A percentile compares a stretch with the other conserved stretches of the same genome.
These are phyloP conservation scores for Alternaria longipes DNA, from an alignment of 2,329 filamentous ascomycete species.

Conservation along the genomic window DNA sequence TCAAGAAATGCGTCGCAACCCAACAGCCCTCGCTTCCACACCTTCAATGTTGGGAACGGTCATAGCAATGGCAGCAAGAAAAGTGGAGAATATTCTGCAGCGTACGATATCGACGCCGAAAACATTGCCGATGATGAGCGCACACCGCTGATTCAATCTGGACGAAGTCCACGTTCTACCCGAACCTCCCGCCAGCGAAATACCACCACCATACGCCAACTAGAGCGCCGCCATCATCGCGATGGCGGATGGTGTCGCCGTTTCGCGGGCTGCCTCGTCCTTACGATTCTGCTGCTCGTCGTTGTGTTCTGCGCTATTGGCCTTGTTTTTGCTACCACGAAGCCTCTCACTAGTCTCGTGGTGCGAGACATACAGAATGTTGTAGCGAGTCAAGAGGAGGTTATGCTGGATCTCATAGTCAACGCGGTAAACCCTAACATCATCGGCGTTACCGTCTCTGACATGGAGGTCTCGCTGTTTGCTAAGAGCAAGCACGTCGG, in stretches of 20 bases:
- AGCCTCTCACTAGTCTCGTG: slow-evolving; percentile 81
- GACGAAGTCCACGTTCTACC: slow-evolving; percentile 65
- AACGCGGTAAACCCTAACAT: slow-evolving; percentile 92
- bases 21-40: slow-evolving; percentile 69
- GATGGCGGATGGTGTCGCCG: slow-evolving; percentile 69
- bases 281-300: slow-evolving; percentile 82
- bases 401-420: slow-evolving; percentile 92
- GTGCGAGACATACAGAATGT: slow-evolving; percentile 87
- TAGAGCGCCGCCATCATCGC: slow-evolving; percentile 72
- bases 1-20: slow-evolving; percentile 73
- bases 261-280: slow-evolving; percentile 85
- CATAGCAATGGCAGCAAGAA: slow-evolving; percentile 58
- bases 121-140: slow-evolving; percentile 85
- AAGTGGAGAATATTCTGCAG: slow-evolving; percentile 68
- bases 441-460: slow-evolving; percentile 83
- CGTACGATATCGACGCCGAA: slow-evolving; percentile 84
- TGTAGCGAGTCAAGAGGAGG: slow-evolving; percentile 89
- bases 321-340: slow-evolving; percentile 91
- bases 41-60: slow-evolving; percentile 54
- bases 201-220: slow-evolving; percentile 69
- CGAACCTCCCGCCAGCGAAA: slow-evolving; percentile 61
- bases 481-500: slow-evolving; percentile 91
- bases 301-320: slow-evolving; percentile 85
- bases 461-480: slow-evolving; percentile 91
- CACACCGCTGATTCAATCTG: slow-evolving; percentile 77